Percentiles rank a stretch among this genome's conserved stretches.
Evolutionary conservation across 441 rosid genomes (phyloP).

Genomic region (Raphanus hybrid): DNA sequence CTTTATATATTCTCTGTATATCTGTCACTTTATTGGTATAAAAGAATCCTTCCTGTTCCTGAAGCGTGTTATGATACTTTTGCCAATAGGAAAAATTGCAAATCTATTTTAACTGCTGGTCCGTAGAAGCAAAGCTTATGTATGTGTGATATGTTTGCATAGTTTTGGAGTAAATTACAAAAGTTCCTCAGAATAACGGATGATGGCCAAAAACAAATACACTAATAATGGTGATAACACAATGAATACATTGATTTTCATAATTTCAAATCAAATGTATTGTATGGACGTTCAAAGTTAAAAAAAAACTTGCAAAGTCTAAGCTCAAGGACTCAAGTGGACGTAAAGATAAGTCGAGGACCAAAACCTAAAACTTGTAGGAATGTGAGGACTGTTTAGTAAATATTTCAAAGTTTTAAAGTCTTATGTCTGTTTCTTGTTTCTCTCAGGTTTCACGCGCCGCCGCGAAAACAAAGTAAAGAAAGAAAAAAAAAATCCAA

Average conservation of each 20-base stretch:
- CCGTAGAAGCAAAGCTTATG: constrained; percentile 9
- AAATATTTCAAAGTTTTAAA: neutral
- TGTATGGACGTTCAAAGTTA: no score
- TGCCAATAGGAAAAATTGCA: no score
- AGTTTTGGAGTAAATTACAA: no score
- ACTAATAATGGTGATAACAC: no score
- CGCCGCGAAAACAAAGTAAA: constrained; percentile 24
- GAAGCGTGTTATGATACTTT: no score
- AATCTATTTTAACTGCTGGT: neutral
- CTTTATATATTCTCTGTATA: constrained; percentile 27
- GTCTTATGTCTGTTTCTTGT: neutral
- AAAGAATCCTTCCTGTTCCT: constrained; percentile 9
- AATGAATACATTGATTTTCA: no score
- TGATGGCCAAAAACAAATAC: no score
- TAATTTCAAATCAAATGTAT: no score
- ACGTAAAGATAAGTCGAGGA: neutral
- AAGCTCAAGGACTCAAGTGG: neutral
- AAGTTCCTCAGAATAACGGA: no score
- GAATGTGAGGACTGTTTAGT: constrained; percentile 22
- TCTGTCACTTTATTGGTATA: constrained; percentile 31
- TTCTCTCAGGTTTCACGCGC: constrained; percentile 33
- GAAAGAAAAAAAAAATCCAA: neutral
- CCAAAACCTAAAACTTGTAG: neutral
- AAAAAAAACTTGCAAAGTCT: no score
- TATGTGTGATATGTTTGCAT: neutral